phyloP scores from a whole-genome alignment of 768 basidiomycete species.

The Leccinum incarnatum region DNA sequence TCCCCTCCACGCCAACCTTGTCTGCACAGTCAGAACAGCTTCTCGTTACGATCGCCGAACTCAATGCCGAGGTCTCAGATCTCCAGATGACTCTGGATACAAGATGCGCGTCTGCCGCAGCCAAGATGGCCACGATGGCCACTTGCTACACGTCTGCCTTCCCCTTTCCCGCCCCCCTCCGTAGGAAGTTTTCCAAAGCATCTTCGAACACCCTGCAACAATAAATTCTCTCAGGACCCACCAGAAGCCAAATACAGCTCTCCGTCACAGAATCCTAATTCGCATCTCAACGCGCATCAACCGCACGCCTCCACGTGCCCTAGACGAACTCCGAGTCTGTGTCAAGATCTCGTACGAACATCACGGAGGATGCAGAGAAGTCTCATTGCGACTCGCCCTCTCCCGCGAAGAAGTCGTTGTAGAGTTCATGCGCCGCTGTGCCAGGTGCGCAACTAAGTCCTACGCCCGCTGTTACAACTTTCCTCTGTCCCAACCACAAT shows the following conservation, averaged over 20 bases:
- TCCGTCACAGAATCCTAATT: constrained; percentile 44
- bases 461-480: constrained; percentile 25
- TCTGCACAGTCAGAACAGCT: constrained; percentile 45
- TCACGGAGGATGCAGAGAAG: constrained; percentile 72
- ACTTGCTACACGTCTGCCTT: constrained; percentile 76
- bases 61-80: constrained; percentile 44
- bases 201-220: constrained; percentile 64
- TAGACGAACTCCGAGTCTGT: constrained; percentile 55
- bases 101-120: constrained; percentile 50
- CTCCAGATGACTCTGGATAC: constrained; percentile 44
- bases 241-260: constrained; percentile 52
- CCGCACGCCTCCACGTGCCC: constrained; percentile 51
- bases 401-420: constrained; percentile 61
- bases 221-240: constrained; percentile 44
- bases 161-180: not conserved
- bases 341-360: constrained; percentile 64
- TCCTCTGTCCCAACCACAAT: not conserved
- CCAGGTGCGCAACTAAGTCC: constrained; percentile 47
- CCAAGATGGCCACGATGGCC: constrained; percentile 84
- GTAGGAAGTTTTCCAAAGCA: constrained; percentile 80
- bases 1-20: constrained; percentile 51
- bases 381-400: constrained; percentile 58
- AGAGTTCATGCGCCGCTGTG: constrained; percentile 56
- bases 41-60: constrained; percentile 39
- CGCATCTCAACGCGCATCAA: constrained; percentile 40